phyloP scores from a whole-genome alignment of 495 filamentous ascomycete species.

The Neurospora sublineolata region DNA sequence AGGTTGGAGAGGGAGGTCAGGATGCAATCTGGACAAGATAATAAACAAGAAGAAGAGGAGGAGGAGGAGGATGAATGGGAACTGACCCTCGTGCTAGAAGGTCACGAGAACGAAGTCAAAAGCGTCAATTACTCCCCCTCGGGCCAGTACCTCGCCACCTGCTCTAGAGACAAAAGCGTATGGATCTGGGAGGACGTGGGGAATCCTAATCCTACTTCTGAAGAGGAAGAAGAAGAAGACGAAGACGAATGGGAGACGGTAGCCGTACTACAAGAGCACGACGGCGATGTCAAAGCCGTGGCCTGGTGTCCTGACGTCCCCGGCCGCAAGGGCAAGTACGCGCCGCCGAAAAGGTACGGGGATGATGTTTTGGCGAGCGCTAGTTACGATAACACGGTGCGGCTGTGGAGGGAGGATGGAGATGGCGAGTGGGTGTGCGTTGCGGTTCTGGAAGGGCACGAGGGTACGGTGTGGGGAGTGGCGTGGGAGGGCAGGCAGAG shows the following conservation, averaged over 20 bases:
- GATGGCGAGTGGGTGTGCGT: slow-evolving; percentile 86
- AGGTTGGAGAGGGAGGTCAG: slow-evolving; percentile 7
- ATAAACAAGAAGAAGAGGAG: slow-evolving; percentile 15
- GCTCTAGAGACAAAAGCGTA: slow-evolving; percentile 83
- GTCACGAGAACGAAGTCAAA: slow-evolving; percentile 92
- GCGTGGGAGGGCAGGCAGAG: slow-evolving; percentile 57
- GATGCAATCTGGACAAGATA: slow-evolving; percentile 2
- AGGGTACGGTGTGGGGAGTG: slow-evolving; percentile 75
- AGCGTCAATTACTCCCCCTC: slow-evolving; percentile 67
- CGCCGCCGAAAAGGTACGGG: slow-evolving; percentile 17
- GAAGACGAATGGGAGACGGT: slow-evolving; percentile 95
- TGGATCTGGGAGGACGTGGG: slow-evolving; percentile 97
- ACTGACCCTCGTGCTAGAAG: slow-evolving; percentile 77
- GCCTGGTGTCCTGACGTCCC: slow-evolving; percentile 63
- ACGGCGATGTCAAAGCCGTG: slow-evolving; percentile 87
- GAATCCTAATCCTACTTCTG: slow-evolving; percentile 4
- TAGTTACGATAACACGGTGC: slow-evolving; percentile 85
- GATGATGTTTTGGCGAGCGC: slow-evolving; percentile 65
- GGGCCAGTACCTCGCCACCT: slow-evolving; percentile 77
- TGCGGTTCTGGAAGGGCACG: slow-evolving; percentile 66
- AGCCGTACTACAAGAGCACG: slow-evolving; percentile 86
- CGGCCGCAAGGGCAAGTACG: slow-evolving; percentile 31
- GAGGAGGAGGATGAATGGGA: slow-evolving; percentile 68
- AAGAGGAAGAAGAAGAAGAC: slow-evolving; percentile 28
- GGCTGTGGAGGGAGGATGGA: slow-evolving; percentile 78